These are phyloP conservation scores for Cetraspora pellucida DNA, from an alignment of 192 early-diverging fungal genomes.

Conservation along the genomic window DNA sequence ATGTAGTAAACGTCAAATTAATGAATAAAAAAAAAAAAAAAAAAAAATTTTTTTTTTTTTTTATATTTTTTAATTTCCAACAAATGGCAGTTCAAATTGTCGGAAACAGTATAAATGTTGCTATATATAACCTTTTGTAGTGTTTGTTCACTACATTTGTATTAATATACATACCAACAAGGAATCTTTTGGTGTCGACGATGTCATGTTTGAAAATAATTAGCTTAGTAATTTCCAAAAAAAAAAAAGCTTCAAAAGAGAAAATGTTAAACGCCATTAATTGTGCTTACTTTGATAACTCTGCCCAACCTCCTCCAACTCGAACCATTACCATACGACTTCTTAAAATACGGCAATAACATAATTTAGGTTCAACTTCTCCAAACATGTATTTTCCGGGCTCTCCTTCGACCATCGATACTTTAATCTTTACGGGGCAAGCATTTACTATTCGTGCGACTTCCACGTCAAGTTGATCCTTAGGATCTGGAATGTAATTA, in stretches of 20 bases:
- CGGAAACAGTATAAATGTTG: not conserved
- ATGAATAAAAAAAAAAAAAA: slow-evolving; percentile 24
- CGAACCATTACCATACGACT: slow-evolving; percentile 70
- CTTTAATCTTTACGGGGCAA: slow-evolving; percentile 54
- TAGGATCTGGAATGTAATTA: slow-evolving; percentile 55
- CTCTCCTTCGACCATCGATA: slow-evolving; percentile 57
- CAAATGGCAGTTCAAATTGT: not conserved
- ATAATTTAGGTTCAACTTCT: slow-evolving; percentile 61
- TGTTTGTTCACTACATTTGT: not conserved
- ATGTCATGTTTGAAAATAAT: not conserved
- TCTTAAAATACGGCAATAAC: slow-evolving; percentile 64
- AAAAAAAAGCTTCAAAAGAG: not conserved
- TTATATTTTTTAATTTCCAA: slow-evolving; percentile 18
- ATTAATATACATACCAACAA: slow-evolving; percentile 36
- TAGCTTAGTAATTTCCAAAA: not conserved
- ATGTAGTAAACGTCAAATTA: slow-evolving; percentile 15
- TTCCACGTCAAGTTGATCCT: slow-evolving; percentile 60
- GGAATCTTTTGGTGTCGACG: slow-evolving; percentile 25
- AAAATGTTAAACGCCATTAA: not conserved
- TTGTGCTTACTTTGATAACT: slow-evolving; percentile 54
- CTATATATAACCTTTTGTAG: not conserved
- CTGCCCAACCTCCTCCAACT: slow-evolving; percentile 68
- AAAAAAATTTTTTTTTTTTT: slow-evolving; percentile 19
- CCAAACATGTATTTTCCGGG: slow-evolving; percentile 69
- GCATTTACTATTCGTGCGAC: slow-evolving; percentile 63